phyloP scores from a whole-genome alignment of 225 moss, liverwort and hornwort genomes.

The Physcomitrium patens region DNA sequence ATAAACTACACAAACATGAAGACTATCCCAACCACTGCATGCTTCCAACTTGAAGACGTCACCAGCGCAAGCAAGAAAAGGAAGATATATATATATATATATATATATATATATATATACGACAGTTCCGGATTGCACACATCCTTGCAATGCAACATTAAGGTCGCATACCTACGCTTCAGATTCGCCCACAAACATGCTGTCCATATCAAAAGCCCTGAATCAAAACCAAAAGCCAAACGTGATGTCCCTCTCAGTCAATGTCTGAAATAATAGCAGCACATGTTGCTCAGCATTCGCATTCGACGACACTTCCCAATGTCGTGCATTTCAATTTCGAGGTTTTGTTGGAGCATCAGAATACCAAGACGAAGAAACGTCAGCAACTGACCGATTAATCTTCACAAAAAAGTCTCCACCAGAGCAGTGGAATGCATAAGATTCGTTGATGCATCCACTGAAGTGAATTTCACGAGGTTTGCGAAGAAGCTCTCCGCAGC shows the following conservation, averaged over 20 bases:
- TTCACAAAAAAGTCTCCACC: conserved; percentile 78
- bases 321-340: neutral
- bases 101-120: neutral
- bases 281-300: neutral
- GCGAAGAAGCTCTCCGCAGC: conserved; percentile 66
- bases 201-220: conserved; percentile 69
- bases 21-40: neutral
- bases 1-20: neutral
- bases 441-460: conserved; percentile 83
- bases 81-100: neutral
- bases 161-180: conserved; percentile 90
- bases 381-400: conserved; percentile 63
- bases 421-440: conserved; percentile 71
- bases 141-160: conserved; percentile 13
- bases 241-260: neutral
- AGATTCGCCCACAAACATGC: conserved; percentile 82
- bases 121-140: neutral
- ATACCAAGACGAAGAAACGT: conserved; percentile 1
- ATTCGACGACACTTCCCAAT: neutral
- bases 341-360: neutral
- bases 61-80: neutral
- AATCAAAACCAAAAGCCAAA: conserved; percentile 12
- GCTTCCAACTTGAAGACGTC: neutral
- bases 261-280: neutral
- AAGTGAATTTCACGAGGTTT: conserved; percentile 72